These are phyloP conservation scores for Penicillium sp. DNA, from an alignment of 2,329 filamentous ascomycete species.

Conservation along the genomic window DNA sequence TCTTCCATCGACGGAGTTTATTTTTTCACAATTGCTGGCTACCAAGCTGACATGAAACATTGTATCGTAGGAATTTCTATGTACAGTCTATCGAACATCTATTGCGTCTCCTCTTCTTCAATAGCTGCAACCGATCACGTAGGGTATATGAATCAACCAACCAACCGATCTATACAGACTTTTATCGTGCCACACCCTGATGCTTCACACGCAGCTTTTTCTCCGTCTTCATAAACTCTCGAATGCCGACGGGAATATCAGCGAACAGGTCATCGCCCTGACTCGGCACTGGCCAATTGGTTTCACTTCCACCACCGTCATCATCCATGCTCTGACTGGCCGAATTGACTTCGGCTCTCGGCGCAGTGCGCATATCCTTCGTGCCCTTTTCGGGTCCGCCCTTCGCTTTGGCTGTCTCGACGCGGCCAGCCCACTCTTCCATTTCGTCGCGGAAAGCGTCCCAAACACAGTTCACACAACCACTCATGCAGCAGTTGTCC, in stretches of 20 bases:
- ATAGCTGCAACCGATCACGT: too few relatives aligned
- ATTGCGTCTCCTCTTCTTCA: background rate
- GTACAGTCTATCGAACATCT: conserved; percentile 8
- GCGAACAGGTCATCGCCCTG: conserved; percentile 61
- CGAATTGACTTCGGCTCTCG: conserved; percentile 43
- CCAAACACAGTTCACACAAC: conserved; percentile 97
- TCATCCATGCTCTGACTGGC: conserved; percentile 65
- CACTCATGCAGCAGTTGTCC: conserved; percentile 98
- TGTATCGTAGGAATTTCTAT: too few relatives aligned
- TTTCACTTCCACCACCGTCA: conserved; percentile 68
- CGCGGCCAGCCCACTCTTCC: conserved; percentile 73
- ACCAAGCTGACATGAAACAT: too few relatives aligned
- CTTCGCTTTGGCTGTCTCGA: conserved; percentile 53
- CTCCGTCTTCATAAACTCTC: conserved; percentile 96
- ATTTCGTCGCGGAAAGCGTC: conserved; percentile 85
- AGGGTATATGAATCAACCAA: background rate
- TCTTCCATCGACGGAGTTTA: too few relatives aligned
- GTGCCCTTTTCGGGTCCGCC: conserved; percentile 22
- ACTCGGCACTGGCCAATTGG: conserved; percentile 54
- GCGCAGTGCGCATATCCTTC: conserved; percentile 28
- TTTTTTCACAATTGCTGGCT: too few relatives aligned
- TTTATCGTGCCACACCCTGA: conserved; percentile 39
- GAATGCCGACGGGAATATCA: conserved; percentile 81
- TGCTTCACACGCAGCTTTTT: conserved; percentile 80
- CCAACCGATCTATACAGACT: conserved; percentile 3